Percentiles rank a stretch among this genome's conserved stretches.
phyloP scores from a whole-genome alignment of 2,329 filamentous ascomycete genomes.

The Aureobasidium pullulans region DNA sequence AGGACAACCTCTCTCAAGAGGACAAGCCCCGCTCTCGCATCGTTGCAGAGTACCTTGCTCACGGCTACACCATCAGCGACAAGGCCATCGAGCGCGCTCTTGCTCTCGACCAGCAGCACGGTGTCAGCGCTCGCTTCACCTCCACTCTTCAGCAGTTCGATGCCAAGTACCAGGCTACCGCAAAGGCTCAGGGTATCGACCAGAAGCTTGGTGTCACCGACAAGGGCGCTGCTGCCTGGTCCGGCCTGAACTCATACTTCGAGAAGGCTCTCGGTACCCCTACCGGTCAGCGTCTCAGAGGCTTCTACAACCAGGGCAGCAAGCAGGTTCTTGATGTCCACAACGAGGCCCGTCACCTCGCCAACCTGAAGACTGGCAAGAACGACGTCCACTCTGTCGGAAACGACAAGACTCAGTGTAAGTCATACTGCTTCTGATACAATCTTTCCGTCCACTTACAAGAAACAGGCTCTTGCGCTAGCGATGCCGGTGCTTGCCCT shows the following conservation, averaged over 20 bases:
- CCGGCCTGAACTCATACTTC: constrained; percentile 78
- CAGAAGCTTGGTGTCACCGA: constrained; percentile 73
- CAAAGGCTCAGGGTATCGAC: constrained; percentile 78
- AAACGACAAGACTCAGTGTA: constrained; percentile 34
- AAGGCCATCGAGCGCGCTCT: constrained; percentile 75
- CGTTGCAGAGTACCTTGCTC: constrained; percentile 90
- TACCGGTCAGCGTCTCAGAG: constrained; percentile 77
- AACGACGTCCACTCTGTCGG: constrained; percentile 42
- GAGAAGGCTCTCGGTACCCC: constrained; percentile 85
- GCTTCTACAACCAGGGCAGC: constrained; percentile 78
- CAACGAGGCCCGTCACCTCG: constrained; percentile 77
- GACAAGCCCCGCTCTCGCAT: constrained; percentile 95
- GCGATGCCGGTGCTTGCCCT: constrained; percentile 35
- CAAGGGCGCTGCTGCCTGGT: constrained; percentile 60
- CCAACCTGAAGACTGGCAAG: constrained; percentile 68
- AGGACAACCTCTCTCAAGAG: constrained; percentile 80
- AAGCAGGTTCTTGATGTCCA: constrained; percentile 94
- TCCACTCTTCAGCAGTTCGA: constrained; percentile 70
- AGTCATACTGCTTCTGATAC: background rate
- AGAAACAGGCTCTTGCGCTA: constrained; percentile 32
- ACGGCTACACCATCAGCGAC: constrained; percentile 80
- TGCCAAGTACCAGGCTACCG: constrained; percentile 75
- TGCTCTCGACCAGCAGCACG: constrained; percentile 82
- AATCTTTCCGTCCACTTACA: background rate
- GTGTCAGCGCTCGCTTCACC: constrained; percentile 74